A percentile compares a stretch with the other conserved stretches of the same genome.
These are phyloP conservation scores for Flaveria ramosissima DNA, from an alignment of 129 eudicot genomes.

Conservation along the genomic window DNA sequence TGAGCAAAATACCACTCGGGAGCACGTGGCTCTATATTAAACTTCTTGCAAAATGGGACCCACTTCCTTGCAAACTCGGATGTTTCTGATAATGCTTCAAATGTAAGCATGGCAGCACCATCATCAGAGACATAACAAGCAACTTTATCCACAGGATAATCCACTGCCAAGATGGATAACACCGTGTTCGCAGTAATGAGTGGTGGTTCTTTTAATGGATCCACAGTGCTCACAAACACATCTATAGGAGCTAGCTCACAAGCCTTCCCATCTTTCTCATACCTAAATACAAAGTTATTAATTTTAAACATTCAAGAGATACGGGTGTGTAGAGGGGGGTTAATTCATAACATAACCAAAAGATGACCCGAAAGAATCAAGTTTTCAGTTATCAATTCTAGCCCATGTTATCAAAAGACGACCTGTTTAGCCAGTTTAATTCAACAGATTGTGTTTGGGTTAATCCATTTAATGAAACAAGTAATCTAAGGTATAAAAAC, in stretches of 20 bases:
- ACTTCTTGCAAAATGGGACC: constrained; percentile 88
- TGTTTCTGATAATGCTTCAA: constrained; percentile 71
- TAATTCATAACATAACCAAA: not conserved
- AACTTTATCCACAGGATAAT: constrained; percentile 75
- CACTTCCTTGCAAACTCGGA: constrained; percentile 72
- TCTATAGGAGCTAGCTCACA: constrained; percentile 65
- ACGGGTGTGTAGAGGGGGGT: not conserved
- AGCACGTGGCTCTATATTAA: constrained; percentile 76
- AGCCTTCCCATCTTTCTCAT: constrained; percentile 75
- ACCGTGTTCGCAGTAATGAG: constrained; percentile 81
- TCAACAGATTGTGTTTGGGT: too few species aligned
- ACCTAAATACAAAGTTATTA: constrained; percentile 39
- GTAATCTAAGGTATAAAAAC: too few species aligned
- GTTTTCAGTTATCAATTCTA: not conserved
- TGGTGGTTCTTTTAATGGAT: constrained; percentile 80
- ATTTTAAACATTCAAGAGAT: not conserved
- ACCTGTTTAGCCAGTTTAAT: not conserved
- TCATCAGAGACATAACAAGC: constrained; percentile 78
- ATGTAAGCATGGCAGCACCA: constrained; percentile 87
- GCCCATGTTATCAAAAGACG: not conserved
- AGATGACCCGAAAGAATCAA: not conserved
- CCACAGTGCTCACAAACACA: constrained; percentile 76
- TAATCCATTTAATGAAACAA: too few species aligned
- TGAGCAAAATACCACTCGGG: constrained; percentile 78
- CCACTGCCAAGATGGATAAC: constrained; percentile 72